Percentiles rank a stretch among this genome's conserved stretches.
phyloP scores from a whole-genome alignment of 768 basidiomycete genomes.

The Serendipita sp. region DNA sequence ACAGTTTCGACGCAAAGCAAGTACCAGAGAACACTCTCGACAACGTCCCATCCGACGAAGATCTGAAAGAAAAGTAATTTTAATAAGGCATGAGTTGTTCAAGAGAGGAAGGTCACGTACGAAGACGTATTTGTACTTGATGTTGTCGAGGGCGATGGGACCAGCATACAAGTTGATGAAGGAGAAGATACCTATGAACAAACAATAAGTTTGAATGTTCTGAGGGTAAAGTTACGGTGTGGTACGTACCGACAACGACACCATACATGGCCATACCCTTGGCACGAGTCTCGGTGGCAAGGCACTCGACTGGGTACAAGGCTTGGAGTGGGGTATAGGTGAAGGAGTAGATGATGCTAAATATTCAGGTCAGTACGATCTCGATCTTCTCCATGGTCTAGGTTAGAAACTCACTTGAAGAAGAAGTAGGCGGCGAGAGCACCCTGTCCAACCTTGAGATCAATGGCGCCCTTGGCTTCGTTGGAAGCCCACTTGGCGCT shows the following conservation, averaged over 20 bases:
- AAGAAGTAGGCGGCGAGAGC: conserved; percentile 25
- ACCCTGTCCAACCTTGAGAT: conserved; percentile 17
- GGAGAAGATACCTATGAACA: neutral
- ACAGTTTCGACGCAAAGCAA: conserved; percentile 16
- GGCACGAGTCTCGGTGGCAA: conserved; percentile 40
- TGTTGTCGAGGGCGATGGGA: conserved; percentile 26
- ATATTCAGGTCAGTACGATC: neutral
- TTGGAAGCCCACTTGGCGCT: conserved; percentile 12
- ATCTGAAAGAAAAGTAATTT: neutral
- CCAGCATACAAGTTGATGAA: conserved; percentile 36
- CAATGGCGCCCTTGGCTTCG: conserved; percentile 7
- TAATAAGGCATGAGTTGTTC: neutral
- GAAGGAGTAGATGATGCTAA: conserved; percentile 25
- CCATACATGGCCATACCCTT: conserved; percentile 44
- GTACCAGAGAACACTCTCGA: conserved; percentile 16
- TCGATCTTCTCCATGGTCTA: neutral
- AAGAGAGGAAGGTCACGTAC: conserved; percentile 6
- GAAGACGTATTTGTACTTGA: conserved; percentile 22
- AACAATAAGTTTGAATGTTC: neutral
- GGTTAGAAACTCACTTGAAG: conserved; percentile 27
- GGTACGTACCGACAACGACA: conserved; percentile 13
- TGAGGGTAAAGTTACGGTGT: conserved; percentile 21
- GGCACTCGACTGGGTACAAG: conserved; percentile 38
- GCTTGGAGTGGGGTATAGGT: conserved; percentile 46
- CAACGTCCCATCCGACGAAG: conserved; percentile 17